Evolutionary conservation across 2,329 filamentous ascomycete species (phyloP), one percentile per base, ranked within the genome.

Genomic region (Colletotrichum melonis): DNA sequence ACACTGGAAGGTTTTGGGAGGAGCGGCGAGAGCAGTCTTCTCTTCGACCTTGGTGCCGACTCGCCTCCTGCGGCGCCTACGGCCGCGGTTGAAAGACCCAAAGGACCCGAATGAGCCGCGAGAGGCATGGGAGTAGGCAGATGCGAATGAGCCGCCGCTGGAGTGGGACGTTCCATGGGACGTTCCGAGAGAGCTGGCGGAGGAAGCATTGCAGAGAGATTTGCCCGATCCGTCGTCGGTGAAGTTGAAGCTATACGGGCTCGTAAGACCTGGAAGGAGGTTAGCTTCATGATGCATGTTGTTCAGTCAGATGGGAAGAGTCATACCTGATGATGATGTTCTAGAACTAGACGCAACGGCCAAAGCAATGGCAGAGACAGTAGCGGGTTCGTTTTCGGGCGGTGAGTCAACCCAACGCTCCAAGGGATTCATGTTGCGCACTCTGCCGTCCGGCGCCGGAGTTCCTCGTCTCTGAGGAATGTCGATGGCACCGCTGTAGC

Each of bases 391-490:
- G 84, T 92, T 83, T 80, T 91, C 85, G 2, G 90, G 86, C 7
- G 89, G 89, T 22, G 89, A 91, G 79, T 89, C 85, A 77, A 86
- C 85, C 89, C 89, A 91, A 83, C 88, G 85, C 78, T 90, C 87
- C 46, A 91, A 81, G 11, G 88, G 88, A 74, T 89, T 89, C 87
- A 90, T 88, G 77, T 82, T 79, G 63, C 73, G 65, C 14, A 72
- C 58, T 54, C 63, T 69, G 66, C 78, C 78, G 76, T 89, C 86
- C 22, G 86, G 81, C 16, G 85, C 87, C 2, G 90, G 89, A 58
- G 90, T 89, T 63, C 88, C 87, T 69, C 86, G 83, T 78, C 88
- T 85, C 78, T 88, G 85, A 12, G 94, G 93, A 68, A 97, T 95
- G 75, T 95, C 91, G 74, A 97, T 92, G 5, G 92, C 90, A 69